phyloP scores from a whole-genome alignment of 2,329 filamentous ascomycete genomes.

The Hansfordia pulvinata region DNA sequence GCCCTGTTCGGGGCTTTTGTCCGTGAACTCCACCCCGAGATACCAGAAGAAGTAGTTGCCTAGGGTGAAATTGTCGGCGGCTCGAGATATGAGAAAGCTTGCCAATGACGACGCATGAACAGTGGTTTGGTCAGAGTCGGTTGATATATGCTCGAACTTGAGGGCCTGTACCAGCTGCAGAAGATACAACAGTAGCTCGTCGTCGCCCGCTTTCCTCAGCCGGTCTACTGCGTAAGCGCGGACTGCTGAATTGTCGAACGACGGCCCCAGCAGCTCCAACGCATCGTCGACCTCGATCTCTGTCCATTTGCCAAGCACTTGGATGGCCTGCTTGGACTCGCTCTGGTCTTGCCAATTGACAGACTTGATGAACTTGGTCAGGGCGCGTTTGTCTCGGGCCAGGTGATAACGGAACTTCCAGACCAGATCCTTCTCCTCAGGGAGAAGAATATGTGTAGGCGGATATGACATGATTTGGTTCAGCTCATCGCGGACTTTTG shows the following conservation, averaged over 20 bases:
- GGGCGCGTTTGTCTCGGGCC: slow-evolving; percentile 76
- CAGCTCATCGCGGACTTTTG: slow-evolving; percentile 86
- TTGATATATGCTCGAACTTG: slow-evolving; percentile 74
- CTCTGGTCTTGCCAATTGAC: slow-evolving; percentile 83
- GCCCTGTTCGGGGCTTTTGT: slow-evolving; percentile 62
- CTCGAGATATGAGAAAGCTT: slow-evolving; percentile 76
- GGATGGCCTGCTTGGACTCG: slow-evolving; percentile 79
- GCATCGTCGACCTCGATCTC: slow-evolving; percentile 96
- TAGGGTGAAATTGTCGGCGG: slow-evolving; percentile 75
- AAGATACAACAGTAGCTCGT: slow-evolving; percentile 82
- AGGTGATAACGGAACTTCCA: slow-evolving; percentile 97
- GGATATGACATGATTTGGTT: slow-evolving; percentile 87
- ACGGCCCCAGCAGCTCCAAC: slow-evolving; percentile 81
- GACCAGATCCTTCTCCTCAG: slow-evolving; percentile 88
- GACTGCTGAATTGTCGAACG: slow-evolving; percentile 78
- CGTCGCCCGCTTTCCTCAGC: slow-evolving; percentile 80
- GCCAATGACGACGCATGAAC: slow-evolving; percentile 69
- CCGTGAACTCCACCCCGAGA: slow-evolving; percentile 93
- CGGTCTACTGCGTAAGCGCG: slow-evolving; percentile 89
- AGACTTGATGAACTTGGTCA: slow-evolving; percentile 97
- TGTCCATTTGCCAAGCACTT: slow-evolving; percentile 84
- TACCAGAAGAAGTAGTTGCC: slow-evolving; percentile 98
- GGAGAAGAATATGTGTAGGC: slow-evolving; percentile 73
- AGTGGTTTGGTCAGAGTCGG: slow-evolving; percentile 43
- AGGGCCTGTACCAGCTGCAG: slow-evolving; percentile 90